Evolutionary conservation across 2,329 filamentous ascomycete genomes (phyloP).

Genomic region (Triangularia setosa): DNA sequence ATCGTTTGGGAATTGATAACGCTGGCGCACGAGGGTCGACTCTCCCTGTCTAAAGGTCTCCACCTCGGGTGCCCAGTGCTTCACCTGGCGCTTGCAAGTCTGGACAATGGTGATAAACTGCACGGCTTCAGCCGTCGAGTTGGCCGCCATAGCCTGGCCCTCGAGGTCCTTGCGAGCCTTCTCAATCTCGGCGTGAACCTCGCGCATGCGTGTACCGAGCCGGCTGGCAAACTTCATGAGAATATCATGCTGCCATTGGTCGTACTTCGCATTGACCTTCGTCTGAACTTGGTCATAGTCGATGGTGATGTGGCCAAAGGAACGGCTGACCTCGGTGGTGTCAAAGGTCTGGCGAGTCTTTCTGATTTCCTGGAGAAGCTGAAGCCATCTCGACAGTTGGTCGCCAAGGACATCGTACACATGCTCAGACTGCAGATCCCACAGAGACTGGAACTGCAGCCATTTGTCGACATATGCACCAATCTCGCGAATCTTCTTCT

Average conservation of each 20-base stretch:
- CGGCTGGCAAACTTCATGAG: slow-evolving; percentile 87
- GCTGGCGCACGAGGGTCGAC: slow-evolving; percentile 82
- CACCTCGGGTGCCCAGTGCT: slow-evolving; percentile 91
- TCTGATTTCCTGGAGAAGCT: slow-evolving; percentile 92
- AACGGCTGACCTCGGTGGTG: slow-evolving; percentile 87
- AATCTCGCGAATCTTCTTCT: slow-evolving; percentile 76
- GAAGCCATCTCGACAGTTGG: slow-evolving; percentile 87
- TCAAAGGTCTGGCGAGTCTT: slow-evolving; percentile 96
- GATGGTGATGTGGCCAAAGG: slow-evolving; percentile 90
- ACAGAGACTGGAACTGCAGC: slow-evolving; percentile 97
- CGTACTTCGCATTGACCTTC: slow-evolving; percentile 98
- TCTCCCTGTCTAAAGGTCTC: slow-evolving; percentile 95
- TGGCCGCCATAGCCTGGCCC: slow-evolving; percentile 84
- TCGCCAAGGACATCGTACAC: slow-evolving; percentile 91
- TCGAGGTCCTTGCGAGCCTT: slow-evolving; percentile 88
- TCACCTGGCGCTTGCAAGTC: slow-evolving; percentile 90
- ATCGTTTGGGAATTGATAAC: slow-evolving; percentile 88
- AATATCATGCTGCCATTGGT: slow-evolving; percentile 99
- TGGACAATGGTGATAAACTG: slow-evolving; percentile 98
- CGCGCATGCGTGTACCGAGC: slow-evolving; percentile 84
- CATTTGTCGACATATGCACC: slow-evolving; percentile 91
- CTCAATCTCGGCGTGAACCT: slow-evolving; percentile 87
- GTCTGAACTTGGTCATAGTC: slow-evolving; percentile 99
- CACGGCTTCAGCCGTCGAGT: slow-evolving; percentile 93
- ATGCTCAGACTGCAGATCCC: slow-evolving; percentile 94